Evolutionary conservation across 192 early-diverging fungal species (phyloP).

Genomic region (Nowakowskiella sp.): DNA sequence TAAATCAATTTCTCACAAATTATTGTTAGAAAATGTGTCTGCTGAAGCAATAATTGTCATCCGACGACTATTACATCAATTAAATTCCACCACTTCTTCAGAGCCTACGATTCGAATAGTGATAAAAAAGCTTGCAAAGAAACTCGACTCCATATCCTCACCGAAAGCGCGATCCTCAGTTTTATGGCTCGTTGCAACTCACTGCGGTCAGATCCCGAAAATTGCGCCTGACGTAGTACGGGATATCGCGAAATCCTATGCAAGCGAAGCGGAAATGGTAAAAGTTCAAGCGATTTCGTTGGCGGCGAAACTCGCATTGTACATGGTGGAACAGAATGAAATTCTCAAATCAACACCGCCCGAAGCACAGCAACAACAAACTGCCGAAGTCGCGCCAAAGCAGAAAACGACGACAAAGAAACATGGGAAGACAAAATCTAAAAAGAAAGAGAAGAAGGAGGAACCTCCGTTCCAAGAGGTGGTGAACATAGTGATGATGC

Average conservation of each 20-base stretch:
- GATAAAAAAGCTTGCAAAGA: conserved; percentile 50
- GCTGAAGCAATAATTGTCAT: conserved; percentile 70
- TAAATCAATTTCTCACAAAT: neutral
- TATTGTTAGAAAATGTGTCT: conserved; percentile 54
- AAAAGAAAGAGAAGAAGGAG: conserved; percentile 8
- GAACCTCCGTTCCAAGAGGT: neutral
- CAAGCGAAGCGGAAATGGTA: conserved; percentile 40
- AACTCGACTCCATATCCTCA: conserved; percentile 55
- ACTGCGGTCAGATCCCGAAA: conserved; percentile 52
- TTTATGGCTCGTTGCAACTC: conserved; percentile 80
- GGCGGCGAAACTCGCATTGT: conserved; percentile 56
- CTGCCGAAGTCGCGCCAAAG: neutral
- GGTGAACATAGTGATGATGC: conserved; percentile 7
- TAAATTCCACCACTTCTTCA: conserved; percentile 13
- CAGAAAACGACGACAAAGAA: no score
- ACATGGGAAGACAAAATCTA: conserved; percentile 2
- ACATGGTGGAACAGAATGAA: conserved; percentile 29
- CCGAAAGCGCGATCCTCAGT: conserved; percentile 75
- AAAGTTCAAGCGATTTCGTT: conserved; percentile 82
- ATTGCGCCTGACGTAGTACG: conserved; percentile 79
- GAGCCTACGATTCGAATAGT: conserved; percentile 18
- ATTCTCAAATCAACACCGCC: no score
- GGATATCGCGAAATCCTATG: conserved; percentile 53
- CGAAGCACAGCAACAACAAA: no score
- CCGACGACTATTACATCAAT: conserved; percentile 55